phyloP scores from a whole-genome alignment of 176 grass and related monocot species.

The Paspalum notatum region DNA sequence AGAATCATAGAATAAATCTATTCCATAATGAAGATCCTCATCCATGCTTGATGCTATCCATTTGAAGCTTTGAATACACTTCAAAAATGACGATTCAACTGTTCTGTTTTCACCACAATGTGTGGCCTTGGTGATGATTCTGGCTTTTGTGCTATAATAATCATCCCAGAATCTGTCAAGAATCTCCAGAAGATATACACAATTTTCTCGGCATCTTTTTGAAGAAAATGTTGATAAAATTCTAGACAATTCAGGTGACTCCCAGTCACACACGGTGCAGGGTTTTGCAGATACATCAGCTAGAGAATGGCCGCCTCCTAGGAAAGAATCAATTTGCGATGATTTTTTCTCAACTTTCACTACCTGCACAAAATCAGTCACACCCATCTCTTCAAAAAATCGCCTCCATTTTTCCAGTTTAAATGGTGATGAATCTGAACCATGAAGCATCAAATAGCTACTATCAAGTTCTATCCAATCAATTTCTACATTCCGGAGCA shows the following conservation, averaged over 20 bases:
- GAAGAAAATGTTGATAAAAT: conserved; percentile 82
- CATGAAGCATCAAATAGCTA: conserved; percentile 73
- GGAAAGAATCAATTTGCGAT: conserved; percentile 37
- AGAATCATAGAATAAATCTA: conserved; percentile 76
- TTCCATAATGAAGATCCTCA: conserved; percentile 71
- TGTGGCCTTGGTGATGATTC: conserved; percentile 18
- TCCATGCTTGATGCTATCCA: conserved; percentile 87
- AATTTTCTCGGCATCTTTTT: conserved; percentile 64
- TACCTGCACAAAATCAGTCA: conserved; percentile 93
- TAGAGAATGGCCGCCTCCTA: conserved; percentile 27
- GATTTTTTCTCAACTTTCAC: conserved; percentile 54
- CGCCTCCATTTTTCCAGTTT: conserved; percentile 61
- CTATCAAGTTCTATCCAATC: conserved; percentile 82
- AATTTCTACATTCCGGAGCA: conserved; percentile 61
- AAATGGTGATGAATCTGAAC: conserved; percentile 51
- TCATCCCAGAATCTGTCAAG: conserved; percentile 94
- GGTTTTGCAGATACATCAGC: conserved; percentile 38
- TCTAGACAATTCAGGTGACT: conserved; percentile 72
- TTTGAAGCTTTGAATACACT: conserved; percentile 66
- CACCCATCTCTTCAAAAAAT: conserved; percentile 84
- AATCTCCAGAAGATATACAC: conserved; percentile 82
- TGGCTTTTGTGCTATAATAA: conserved; percentile 68
- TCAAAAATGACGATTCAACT: conserved; percentile 73
- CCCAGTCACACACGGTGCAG: conserved; percentile 73
- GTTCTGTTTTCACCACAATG: conserved; percentile 45